Percentiles rank a stretch among this genome's conserved stretches.
Conservation (phyloP, 176 grass and related monocot species). For the Miscanthus lutarioriparius region DNA sequence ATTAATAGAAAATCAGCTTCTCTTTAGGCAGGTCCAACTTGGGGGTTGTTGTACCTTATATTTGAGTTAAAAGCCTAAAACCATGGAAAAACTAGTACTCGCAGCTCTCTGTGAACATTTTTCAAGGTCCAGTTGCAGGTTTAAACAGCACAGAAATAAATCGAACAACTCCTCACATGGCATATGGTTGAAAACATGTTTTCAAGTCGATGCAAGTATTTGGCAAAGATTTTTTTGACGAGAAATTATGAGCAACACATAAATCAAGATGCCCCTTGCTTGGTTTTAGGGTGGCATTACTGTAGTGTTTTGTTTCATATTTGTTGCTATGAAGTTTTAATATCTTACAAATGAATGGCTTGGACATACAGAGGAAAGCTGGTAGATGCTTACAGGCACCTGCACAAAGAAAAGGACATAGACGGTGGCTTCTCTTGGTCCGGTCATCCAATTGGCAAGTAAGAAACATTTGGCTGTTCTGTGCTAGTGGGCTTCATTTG, state of each 20-base stretch:
- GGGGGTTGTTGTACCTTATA: background rate
- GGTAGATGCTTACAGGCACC: conserved; percentile 85
- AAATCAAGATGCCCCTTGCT: background rate
- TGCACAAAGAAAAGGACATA: conserved; percentile 93
- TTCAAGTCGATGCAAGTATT: background rate
- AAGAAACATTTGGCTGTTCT: conserved; percentile 43
- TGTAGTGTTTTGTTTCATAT: conserved; percentile 28
- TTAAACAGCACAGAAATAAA: background rate
- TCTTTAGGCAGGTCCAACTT: background rate
- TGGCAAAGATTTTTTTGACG: background rate
- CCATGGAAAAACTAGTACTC: background rate
- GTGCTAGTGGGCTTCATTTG: conserved; percentile 10
- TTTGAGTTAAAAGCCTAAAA: background rate
- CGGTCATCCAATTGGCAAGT: conserved; percentile 96
- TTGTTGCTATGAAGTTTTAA: conserved; percentile 17
- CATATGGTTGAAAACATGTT: background rate
- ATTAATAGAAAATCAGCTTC: background rate
- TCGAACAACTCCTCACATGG: background rate
- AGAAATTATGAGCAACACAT: conserved; percentile 1
- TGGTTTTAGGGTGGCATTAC: conserved; percentile 14
- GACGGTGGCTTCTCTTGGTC: conserved; percentile 85
- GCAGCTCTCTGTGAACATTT: background rate
- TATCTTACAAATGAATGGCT: conserved; percentile 21
- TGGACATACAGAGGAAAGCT: conserved; percentile 78
- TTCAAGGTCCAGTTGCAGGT: background rate